Base-by-base conservation (phyloP, 345 rosid species). In the Lepidium africanum region DNA sequence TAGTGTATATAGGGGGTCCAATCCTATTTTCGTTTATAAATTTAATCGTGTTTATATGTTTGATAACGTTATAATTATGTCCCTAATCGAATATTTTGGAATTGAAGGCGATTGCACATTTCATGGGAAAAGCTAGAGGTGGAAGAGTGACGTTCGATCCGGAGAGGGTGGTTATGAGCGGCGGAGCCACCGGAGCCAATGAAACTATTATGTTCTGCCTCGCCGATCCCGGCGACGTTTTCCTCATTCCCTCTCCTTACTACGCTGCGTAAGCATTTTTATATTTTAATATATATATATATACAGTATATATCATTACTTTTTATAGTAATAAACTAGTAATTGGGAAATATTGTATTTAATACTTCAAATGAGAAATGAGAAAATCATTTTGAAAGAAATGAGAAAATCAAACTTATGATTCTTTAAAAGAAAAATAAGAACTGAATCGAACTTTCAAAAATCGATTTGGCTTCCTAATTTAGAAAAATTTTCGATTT, bases 121-220 rank as follows among this genome's bases (percentile, higher is more conserved):
- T 92, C 39, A 92, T 92, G 98, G 87, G 79, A 19, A 87, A 59
- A 68, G 83, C 73, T 16, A 79, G 96, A 81, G 88, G 89, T 2
- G 82, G 76, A 7, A 79, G 76, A 71, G 87, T 73, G 8, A 78
- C 42, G 51, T 89, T 87, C 56, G 90, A 92, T 50, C 90, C 92
- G 0, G 80, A 82, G 10, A 83, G 96, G 12, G 36, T 89, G 9
- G 96, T 89, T 9, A 87, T 92, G 98, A 72, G 85, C 37, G 98
- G 96, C 10, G 96, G 96, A 23, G 96, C 96, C 13, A 92, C 98
- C 47, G 96, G 96, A 36, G 98, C 98, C 0, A 83, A 78, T 50
- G 98, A 92, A 81, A 64, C 82, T 3, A 69, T 85, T n/a, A 84
- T 84, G 75, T 92, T 92, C 69, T 90, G 96, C 58, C 73, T 92